Percentiles rank a stretch among this genome's conserved stretches.
phyloP scores from a whole-genome alignment of 306 rosid genomes.

The Purshia tridentata region DNA sequence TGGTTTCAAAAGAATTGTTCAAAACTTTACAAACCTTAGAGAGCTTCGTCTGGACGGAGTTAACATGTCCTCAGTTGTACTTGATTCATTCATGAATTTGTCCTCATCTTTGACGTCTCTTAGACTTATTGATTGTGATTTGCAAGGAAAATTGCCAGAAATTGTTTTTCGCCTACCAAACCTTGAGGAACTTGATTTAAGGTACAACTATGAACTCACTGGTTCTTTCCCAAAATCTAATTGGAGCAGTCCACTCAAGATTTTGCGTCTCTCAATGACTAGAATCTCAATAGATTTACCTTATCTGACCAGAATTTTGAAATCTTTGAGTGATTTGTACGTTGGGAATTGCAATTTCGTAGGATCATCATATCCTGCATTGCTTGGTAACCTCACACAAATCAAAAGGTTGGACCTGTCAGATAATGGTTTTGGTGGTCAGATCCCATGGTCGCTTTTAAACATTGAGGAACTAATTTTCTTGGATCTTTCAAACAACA shows the following conservation, averaged over 20 bases:
- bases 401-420: background rate
- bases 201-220: background rate
- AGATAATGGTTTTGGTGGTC: background rate
- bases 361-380: background rate
- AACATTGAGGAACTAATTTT: background rate
- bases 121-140: rapidly evolving
- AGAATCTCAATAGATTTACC: background rate
- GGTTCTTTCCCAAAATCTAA: background rate
- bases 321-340: background rate
- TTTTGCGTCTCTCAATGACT: background rate
- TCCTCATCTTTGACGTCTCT: conserved; percentile 17
- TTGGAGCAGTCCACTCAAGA: conserved; percentile 5
- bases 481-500: background rate
- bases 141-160: background rate
- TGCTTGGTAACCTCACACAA: background rate
- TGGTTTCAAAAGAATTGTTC: background rate
- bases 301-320: background rate
- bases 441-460: background rate
- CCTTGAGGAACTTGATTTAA: background rate
- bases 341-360: background rate
- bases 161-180: background rate
- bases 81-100: conserved; percentile 3
- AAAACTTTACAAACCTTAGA: background rate
- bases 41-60: background rate
- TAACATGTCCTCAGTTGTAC: background rate